A percentile compares a stretch with the other conserved stretches of the same genome.
These are phyloP conservation scores for Skeletonema costatum DNA, from an alignment of 108 stramenopile genomes.

Conservation along the genomic window DNA sequence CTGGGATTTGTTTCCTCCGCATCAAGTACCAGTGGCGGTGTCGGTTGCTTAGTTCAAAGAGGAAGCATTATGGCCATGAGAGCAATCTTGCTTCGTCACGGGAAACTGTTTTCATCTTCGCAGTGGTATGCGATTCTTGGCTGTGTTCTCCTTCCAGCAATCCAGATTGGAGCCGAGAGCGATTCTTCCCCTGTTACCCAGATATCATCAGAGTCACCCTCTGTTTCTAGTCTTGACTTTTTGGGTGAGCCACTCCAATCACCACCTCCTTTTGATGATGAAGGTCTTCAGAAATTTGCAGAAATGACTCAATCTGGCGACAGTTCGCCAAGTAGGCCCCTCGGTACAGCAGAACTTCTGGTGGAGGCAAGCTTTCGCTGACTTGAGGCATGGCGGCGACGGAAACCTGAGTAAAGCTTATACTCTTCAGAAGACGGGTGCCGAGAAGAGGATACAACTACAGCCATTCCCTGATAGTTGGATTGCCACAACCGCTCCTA, in stretches of 20 bases:
- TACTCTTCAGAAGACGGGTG: constrained; percentile 66
- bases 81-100: constrained; percentile 86
- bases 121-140: constrained; percentile 68
- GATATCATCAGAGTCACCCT: constrained; percentile 83
- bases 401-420: constrained; percentile 81
- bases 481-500: constrained; percentile 86
- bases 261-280: constrained; percentile 73
- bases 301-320: constrained; percentile 58
- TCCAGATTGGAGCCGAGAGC: constrained; percentile 65
- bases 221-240: constrained; percentile 82
- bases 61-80: constrained; percentile 81
- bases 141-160: constrained; percentile 70
- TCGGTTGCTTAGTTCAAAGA: constrained; percentile 84
- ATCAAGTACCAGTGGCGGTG: constrained; percentile 65
- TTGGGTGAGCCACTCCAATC: constrained; percentile 64
- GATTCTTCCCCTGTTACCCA: constrained; percentile 67
- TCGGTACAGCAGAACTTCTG: constrained; percentile 81
- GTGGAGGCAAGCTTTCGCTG: constrained; percentile 89
- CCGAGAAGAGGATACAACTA: constrained; percentile 29
- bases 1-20: constrained; percentile 62
- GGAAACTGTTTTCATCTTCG: constrained; percentile 57
- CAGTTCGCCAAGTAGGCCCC: constrained; percentile 58
- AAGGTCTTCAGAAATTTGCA: constrained; percentile 67
- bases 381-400: constrained; percentile 84
- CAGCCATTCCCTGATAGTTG: constrained; percentile 90